Conservation (phyloP, 23 red algal species). For the Gracilaria vermiculophylla region DNA sequence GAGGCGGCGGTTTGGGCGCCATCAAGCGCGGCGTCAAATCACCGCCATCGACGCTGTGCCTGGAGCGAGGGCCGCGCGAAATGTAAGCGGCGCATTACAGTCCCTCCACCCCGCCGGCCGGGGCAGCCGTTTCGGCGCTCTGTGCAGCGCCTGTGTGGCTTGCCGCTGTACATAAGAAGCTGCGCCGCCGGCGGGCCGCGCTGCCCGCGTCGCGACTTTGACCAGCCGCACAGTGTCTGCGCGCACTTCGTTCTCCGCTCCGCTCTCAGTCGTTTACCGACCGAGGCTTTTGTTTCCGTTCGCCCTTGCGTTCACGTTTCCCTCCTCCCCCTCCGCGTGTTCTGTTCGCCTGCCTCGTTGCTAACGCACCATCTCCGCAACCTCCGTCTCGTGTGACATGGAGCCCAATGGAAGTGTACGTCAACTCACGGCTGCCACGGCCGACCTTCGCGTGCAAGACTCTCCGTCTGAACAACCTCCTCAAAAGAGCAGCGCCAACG, state of each 20-base stretch:
- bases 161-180: constrained; percentile 6
- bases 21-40: background rate
- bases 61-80: background rate
- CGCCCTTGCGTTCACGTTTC: background rate
- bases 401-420: background rate
- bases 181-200: background rate
- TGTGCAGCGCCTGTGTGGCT: background rate
- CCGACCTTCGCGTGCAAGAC: constrained; percentile 16
- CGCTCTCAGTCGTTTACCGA: background rate
- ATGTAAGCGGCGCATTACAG: background rate
- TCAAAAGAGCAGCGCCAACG: background rate
- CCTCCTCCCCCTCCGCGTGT: background rate
- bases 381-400: background rate
- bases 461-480: background rate
- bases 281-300: background rate
- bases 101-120: background rate
- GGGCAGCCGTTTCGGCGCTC: background rate
- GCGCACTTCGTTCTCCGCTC: background rate
- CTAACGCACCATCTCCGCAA: background rate
- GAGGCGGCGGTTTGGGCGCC: background rate
- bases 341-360: background rate
- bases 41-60: background rate
- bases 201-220: background rate
- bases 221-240: background rate
- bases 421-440: constrained; percentile 7